phyloP scores from a whole-genome alignment of 225 moss, liverwort and hornwort species.

The Physcomitrium patens region DNA sequence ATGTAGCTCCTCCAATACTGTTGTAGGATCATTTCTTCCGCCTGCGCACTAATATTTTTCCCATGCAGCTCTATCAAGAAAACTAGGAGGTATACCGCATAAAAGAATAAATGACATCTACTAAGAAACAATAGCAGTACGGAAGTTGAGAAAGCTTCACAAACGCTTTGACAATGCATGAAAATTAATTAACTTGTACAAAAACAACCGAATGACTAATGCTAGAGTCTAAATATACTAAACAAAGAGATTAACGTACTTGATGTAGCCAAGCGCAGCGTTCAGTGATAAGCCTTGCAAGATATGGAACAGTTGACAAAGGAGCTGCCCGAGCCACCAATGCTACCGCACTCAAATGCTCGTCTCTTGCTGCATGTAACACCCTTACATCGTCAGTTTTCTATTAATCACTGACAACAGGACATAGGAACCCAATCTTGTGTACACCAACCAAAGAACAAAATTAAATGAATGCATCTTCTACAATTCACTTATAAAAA shows the following conservation, averaged over 20 bases:
- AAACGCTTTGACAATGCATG: not conserved
- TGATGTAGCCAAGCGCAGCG: constrained; percentile 96
- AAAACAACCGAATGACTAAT: too few relatives aligned
- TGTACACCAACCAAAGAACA: constrained; percentile 7
- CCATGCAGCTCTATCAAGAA: constrained; percentile 29
- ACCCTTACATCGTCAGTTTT: constrained; percentile 35
- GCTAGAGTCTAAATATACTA: not conserved
- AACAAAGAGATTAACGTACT: constrained; percentile 51
- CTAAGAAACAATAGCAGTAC: constrained; percentile 2
- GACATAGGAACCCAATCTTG: constrained; percentile 8
- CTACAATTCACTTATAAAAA: not conserved
- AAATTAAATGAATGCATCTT: constrained; percentile 6
- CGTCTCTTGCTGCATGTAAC: constrained; percentile 84
- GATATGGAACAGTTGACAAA: constrained; percentile 77
- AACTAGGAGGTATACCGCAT: not conserved
- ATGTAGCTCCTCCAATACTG: constrained; percentile 92
- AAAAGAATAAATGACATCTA: constrained; percentile 13
- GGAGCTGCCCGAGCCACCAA: constrained; percentile 97
- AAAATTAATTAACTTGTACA: not conserved
- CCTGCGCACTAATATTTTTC: constrained; percentile 68
- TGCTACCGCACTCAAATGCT: constrained; percentile 90
- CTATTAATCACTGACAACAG: constrained; percentile 20
- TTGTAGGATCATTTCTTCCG: constrained; percentile 83
- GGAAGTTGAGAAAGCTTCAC: not conserved
- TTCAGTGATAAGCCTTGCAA: constrained; percentile 86